These are phyloP conservation scores for Cunninghamia lanceolata DNA, from an alignment of 75 land plant species.

Conservation along the genomic window DNA sequence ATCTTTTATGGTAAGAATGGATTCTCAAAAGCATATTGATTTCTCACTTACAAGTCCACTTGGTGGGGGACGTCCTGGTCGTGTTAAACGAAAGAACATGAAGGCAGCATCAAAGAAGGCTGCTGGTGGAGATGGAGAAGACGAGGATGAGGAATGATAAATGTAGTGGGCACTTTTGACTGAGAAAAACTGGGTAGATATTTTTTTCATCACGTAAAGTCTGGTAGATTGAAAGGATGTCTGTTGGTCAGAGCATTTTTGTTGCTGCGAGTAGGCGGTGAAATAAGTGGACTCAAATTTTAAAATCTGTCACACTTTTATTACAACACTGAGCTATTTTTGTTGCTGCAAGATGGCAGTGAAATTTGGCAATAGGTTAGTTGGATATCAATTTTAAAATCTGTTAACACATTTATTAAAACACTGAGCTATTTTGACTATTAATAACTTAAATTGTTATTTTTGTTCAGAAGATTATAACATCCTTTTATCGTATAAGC, in stretches of 20 bases:
- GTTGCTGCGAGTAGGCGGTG: not conserved
- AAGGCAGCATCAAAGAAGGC: constrained; percentile 71
- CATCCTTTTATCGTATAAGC: not conserved
- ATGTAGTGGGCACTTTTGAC: not conserved
- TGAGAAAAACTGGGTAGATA: not conserved
- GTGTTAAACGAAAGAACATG: constrained; percentile 63
- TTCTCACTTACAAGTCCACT: constrained; percentile 54
- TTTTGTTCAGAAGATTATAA: not conserved
- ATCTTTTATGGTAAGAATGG: constrained; percentile 62
- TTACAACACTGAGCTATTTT: not conserved
- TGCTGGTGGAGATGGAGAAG: constrained; percentile 65
- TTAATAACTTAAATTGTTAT: not conserved
- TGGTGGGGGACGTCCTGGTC: constrained; percentile 62
- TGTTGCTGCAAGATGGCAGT: not conserved
- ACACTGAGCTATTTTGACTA: not conserved
- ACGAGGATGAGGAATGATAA: constrained; percentile 52
- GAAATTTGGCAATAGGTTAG: not conserved
- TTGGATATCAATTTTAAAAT: not conserved
- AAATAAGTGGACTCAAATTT: not conserved
- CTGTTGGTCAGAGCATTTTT: not conserved
- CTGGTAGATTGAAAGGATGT: not conserved
- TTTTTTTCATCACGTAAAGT: not conserved
- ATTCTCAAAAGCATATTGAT: constrained; percentile 67
- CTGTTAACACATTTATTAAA: not conserved
- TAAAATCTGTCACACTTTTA: not conserved